A percentile compares a stretch with the other conserved stretches of the same genome.
These are phyloP conservation scores for Neltuma alba DNA, from an alignment of 306 rosid genomes.

Conservation along the genomic window DNA sequence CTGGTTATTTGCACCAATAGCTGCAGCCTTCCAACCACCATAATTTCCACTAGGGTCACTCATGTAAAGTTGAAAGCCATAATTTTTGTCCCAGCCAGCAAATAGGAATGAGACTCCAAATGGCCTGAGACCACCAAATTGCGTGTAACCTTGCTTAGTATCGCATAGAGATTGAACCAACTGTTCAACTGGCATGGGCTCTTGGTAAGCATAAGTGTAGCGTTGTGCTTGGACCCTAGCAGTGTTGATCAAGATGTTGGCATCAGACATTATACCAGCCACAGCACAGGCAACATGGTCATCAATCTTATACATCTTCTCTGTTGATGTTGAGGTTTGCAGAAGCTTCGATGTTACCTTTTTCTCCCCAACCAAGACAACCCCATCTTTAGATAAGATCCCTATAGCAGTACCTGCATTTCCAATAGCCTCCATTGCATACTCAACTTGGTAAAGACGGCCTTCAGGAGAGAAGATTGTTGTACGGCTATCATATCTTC, in stretches of 20 bases:
- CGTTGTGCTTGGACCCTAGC: constrained; percentile 62
- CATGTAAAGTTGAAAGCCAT: constrained; percentile 59
- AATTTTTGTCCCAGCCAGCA: constrained; percentile 61
- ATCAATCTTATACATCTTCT: constrained; percentile 60
- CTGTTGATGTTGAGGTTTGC: constrained; percentile 57
- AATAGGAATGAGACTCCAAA: constrained; percentile 55
- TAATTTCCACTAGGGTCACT: constrained; percentile 63
- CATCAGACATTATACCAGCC: constrained; percentile 61
- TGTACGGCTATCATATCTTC: constrained; percentile 60
- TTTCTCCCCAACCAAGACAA: constrained; percentile 57
- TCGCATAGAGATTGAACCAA: constrained; percentile 59
- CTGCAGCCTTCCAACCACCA: constrained; percentile 62
- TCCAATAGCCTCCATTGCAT: constrained; percentile 62
- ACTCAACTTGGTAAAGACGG: constrained; percentile 61
- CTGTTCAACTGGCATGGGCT: constrained; percentile 62
- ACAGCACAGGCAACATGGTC: constrained; percentile 62
- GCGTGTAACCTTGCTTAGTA: constrained; percentile 58
- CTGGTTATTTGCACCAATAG: constrained; percentile 57
- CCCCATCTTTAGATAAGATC: constrained; percentile 56
- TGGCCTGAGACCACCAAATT: constrained; percentile 56
- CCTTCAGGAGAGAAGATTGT: constrained; percentile 63
- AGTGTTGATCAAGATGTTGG: constrained; percentile 56
- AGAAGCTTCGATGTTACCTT: constrained; percentile 59
- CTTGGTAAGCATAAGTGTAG: constrained; percentile 50
- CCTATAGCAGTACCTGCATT: constrained; percentile 62